Percentiles rank a stretch among this genome's conserved stretches.
Evolutionary conservation across 257 asterid species (phyloP).

Genomic region (Przewalskia tangutica): DNA sequence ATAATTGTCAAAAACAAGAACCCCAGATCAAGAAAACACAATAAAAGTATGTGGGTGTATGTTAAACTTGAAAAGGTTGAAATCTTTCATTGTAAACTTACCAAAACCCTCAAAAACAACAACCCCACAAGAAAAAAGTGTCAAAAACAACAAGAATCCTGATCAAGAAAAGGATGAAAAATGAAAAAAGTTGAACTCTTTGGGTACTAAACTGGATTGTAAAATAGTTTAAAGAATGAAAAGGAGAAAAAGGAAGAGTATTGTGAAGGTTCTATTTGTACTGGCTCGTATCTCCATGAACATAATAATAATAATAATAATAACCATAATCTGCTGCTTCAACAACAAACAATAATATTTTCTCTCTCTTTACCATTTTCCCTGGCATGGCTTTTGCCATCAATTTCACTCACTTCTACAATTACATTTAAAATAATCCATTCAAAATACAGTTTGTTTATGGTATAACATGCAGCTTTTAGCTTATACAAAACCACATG

Average conservation of each 20-base stretch:
- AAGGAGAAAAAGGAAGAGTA: slow-evolving; percentile 70
- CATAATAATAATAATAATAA: slow-evolving; percentile 2
- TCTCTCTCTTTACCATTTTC: slow-evolving; percentile 36
- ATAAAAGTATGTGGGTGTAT: neutral
- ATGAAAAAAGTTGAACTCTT: slow-evolving; percentile 24
- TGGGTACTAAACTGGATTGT: neutral
- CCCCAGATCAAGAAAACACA: neutral
- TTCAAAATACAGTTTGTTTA: neutral
- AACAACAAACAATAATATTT: slow-evolving; percentile 12
- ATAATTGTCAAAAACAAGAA: slow-evolving; percentile 12
- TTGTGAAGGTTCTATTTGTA: slow-evolving; percentile 35
- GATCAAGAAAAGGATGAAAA: slow-evolving; percentile 7
- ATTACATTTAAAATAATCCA: slow-evolving; percentile 25
- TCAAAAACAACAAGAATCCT: slow-evolving; percentile 16
- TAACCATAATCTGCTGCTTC: slow-evolving; percentile 27
- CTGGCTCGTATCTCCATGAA: slow-evolving; percentile 68
- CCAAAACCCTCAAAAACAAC: neutral
- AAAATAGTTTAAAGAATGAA: slow-evolving; percentile 37
- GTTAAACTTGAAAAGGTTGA: too few relatives aligned
- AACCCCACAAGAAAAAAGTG: neutral
- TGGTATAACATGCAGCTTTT: neutral
- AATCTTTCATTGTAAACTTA: neutral
- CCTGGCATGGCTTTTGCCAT: slow-evolving; percentile 23
- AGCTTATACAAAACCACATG: neutral
- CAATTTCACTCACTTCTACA: slow-evolving; percentile 11